Evolutionary conservation across 2,329 filamentous ascomycete genomes (phyloP), one percentile per base, ranked within the genome.

Genomic region (Fusarium incarnatum): DNA sequence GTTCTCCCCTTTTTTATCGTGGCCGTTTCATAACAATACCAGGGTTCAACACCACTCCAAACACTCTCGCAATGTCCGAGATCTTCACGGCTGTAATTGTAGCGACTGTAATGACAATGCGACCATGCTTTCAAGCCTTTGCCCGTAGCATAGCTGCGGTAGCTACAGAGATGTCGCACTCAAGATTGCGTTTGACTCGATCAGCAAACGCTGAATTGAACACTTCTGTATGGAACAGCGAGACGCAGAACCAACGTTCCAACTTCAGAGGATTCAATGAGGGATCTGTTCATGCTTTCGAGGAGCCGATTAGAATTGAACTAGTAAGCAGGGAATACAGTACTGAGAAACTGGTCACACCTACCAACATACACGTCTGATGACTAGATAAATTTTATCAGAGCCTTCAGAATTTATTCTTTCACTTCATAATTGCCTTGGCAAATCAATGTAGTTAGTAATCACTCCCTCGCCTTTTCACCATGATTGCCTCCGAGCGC

Each of bases 71-170:
- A 11, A 60, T 60, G 58, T 34, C 53, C 3, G 58, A 49, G 6
- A 60, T 60, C 6, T 60, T 60, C 3, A 60, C 42, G 1, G 53
- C 58, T 3, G 54, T 58, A 4, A 58, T 59, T 11, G 58, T 60
- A 4, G 37, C 58, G 2, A 59, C 54, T 0, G 58, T 60, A 2
- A 60, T 60, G 58, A 49, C 58, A 4, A 49, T 60, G 58, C 54
- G 53, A 7, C 53, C 44, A 9, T 60, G 58, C 23, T 60, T 60
- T 34, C 32, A 34, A 34, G 32, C 32, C 16, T 34, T 34, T 34
- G 16, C 16, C 32, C 32, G 32, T 16, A 34, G 32, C 5, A 16
- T 34, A 16, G 32, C 16, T 10, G 5, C 32, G 8, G 16, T 18
- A 34, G 16, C 32, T 16, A 34, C 32, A 18, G 16, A 34, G 8